Percentiles rank a stretch among this genome's conserved stretches.
These are phyloP conservation scores for Fulvia fulva DNA, from an alignment of 2,329 filamentous ascomycete genomes.

Conservation along the genomic window DNA sequence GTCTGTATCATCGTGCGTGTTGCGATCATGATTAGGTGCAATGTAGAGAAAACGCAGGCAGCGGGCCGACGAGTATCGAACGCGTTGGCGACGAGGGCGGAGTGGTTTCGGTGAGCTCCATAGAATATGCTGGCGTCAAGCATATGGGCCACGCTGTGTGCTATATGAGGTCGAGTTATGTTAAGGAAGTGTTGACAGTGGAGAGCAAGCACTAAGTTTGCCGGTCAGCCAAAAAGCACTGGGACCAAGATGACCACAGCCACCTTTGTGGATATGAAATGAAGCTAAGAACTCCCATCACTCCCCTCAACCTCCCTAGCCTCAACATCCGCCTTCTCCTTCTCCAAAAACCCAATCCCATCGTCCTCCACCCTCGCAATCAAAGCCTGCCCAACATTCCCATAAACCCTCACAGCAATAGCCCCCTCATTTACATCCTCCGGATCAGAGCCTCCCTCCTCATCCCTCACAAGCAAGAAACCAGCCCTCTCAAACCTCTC, in stretches of 20 bases:
- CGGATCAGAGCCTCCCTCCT: slow-evolving; percentile 11
- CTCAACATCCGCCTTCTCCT: slow-evolving; percentile 10
- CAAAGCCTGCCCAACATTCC: slow-evolving; percentile 7
- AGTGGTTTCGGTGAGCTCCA: background rate
- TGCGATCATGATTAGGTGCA: too few relatives aligned
- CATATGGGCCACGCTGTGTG: background rate
- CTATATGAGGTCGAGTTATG: background rate
- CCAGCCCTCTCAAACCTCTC: slow-evolving; percentile 22
- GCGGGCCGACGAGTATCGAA: background rate
- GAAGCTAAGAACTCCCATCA: too few relatives aligned
- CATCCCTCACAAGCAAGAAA: slow-evolving; percentile 19
- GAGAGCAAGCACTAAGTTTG: too few relatives aligned
- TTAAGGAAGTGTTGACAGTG: background rate
- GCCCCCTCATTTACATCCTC: slow-evolving; percentile 2
- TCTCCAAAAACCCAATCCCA: slow-evolving; percentile 9
- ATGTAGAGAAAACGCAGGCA: background rate
- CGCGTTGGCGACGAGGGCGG: background rate
- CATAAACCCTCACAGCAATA: slow-evolving; percentile 8
- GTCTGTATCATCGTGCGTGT: background rate
- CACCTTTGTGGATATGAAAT: too few relatives aligned
- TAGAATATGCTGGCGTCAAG: background rate
- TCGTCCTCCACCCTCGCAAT: slow-evolving; percentile 3
- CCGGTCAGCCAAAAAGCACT: too few relatives aligned
- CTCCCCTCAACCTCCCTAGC: slow-evolving; percentile 9
- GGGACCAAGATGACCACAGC: background rate